phyloP scores from a whole-genome alignment of 2,329 filamentous ascomycete species.

The Pseudopyricularia cyperi region DNA sequence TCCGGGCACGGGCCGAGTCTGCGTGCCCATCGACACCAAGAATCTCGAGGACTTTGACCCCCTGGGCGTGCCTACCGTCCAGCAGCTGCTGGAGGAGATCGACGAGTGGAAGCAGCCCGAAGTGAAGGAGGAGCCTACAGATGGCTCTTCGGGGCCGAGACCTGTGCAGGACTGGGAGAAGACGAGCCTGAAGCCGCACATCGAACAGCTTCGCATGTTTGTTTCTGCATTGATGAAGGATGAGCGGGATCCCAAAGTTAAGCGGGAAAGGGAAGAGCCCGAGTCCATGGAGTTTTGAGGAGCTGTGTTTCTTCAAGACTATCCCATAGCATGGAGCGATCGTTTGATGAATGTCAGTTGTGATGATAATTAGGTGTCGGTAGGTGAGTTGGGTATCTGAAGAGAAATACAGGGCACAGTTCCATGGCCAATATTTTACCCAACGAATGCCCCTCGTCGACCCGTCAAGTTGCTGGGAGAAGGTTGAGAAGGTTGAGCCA shows the following conservation, averaged over 20 bases:
- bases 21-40: constrained; percentile 78
- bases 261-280: constrained; percentile 40
- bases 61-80: constrained; percentile 76
- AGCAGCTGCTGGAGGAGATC: constrained; percentile 69
- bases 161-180: constrained; percentile 81
- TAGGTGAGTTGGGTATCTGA: background rate
- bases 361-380: background rate
- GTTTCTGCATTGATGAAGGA: constrained; percentile 70
- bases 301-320: background rate
- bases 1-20: constrained; percentile 84
- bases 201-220: constrained; percentile 78
- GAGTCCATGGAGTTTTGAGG: constrained; percentile 39
- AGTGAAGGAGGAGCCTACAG: constrained; percentile 20
- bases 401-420: too few relatives aligned
- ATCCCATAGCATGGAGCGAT: background rate
- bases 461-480: too few relatives aligned
- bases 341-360: background rate
- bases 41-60: constrained; percentile 76
- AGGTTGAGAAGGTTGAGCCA: too few relatives aligned
- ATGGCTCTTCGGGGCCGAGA: constrained; percentile 14
- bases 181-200: constrained; percentile 84
- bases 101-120: constrained; percentile 57
- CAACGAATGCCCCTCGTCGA: too few relatives aligned
- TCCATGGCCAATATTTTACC: too few relatives aligned
- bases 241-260: constrained; percentile 41